phyloP scores from a whole-genome alignment of 192 early-diverging fungal genomes.

The Backusella parvicylindrica region DNA sequence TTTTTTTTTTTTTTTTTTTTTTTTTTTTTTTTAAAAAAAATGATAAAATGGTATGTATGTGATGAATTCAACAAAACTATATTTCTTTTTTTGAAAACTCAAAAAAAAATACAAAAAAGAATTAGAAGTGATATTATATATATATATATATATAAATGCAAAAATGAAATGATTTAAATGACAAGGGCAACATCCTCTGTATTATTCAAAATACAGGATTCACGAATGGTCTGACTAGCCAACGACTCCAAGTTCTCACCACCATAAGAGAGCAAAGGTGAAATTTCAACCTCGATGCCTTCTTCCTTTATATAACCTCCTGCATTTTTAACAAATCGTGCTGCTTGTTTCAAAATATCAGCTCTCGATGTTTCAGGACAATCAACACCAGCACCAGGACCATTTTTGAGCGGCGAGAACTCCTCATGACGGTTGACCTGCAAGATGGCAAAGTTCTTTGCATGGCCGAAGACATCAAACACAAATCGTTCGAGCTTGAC shows the following conservation, averaged over 20 bases:
- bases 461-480: conserved; percentile 90
- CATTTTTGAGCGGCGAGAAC: conserved; percentile 95
- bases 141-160: not conserved
- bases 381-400: conserved; percentile 74
- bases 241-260: conserved; percentile 84
- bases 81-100: not conserved
- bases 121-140: not conserved
- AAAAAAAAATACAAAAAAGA: not conserved
- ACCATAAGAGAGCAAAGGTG: conserved; percentile 75
- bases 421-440: conserved; percentile 82
- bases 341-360: conserved; percentile 73
- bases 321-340: conserved; percentile 70
- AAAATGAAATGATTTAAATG: not conserved
- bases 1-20: not conserved
- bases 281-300: conserved; percentile 46
- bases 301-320: conserved; percentile 62
- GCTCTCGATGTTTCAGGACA: conserved; percentile 80
- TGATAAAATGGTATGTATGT: not conserved
- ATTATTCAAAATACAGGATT: conserved; percentile 16
- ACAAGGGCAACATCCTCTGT: not conserved
- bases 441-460: conserved; percentile 74
- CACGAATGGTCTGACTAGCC: conserved; percentile 47
- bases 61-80: not conserved
- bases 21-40: not conserved
- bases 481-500: conserved; percentile 95